A percentile compares a stretch with the other conserved stretches of the same genome.
phyloP scores from a whole-genome alignment of 331 rosid genomes.

The Quercus phellos region DNA sequence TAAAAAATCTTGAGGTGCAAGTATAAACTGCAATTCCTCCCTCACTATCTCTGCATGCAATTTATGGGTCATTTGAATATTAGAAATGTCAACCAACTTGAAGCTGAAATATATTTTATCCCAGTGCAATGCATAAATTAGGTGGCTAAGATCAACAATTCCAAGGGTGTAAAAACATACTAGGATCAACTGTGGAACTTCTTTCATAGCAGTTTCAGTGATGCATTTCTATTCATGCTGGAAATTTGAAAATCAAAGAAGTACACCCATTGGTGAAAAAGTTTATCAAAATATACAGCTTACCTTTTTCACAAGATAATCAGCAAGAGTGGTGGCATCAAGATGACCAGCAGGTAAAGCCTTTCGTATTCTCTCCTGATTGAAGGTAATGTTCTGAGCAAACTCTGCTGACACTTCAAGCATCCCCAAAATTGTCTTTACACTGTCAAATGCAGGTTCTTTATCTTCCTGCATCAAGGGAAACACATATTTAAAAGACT shows the following conservation, averaged over 20 bases:
- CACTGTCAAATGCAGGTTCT: constrained; percentile 93
- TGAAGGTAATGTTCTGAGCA: constrained; percentile 72
- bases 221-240: not conserved
- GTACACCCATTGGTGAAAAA: not conserved
- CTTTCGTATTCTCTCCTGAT: constrained; percentile 67
- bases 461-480: constrained; percentile 73
- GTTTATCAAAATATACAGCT: constrained; percentile 10
- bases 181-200: not conserved
- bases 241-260: not conserved
- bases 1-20: not conserved
- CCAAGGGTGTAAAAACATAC: not conserved
- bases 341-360: constrained; percentile 95
- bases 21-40: not conserved
- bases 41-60: not conserved
- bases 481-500: not conserved
- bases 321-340: constrained; percentile 97
- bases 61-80: not conserved
- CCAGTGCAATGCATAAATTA: not conserved
- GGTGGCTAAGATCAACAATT: not conserved
- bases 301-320: constrained; percentile 92
- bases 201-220: not conserved
- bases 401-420: constrained; percentile 95
- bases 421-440: constrained; percentile 90
- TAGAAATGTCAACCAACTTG: not conserved
- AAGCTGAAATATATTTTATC: not conserved